Conservation (phyloP, 805 yeast genomes). For the Candida golubevii region DNA sequence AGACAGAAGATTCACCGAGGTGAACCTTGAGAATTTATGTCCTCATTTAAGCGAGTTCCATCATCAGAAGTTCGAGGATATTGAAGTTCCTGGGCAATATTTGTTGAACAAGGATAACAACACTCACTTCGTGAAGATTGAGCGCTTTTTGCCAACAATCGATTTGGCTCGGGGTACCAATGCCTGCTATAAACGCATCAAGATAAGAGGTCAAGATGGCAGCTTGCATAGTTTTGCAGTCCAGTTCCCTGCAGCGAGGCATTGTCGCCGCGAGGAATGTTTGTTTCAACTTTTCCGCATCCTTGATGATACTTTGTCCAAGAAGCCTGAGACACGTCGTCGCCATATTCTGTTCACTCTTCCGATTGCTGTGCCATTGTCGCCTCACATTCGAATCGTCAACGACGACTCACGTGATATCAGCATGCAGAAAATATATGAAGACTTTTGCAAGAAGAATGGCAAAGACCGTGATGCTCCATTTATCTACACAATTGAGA, state of each 20-base stretch:
- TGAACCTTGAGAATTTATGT: slow-evolving; percentile 83
- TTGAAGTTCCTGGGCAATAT: slow-evolving; percentile 97
- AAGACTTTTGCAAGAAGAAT: slow-evolving; percentile 71
- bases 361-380: slow-evolving; percentile 89
- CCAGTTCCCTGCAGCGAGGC: slow-evolving; percentile 97
- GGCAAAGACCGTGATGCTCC: slow-evolving; percentile 86
- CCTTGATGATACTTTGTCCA: slow-evolving; percentile 73
- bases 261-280: slow-evolving; percentile 93
- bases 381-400: slow-evolving; percentile 89
- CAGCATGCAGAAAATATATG: slow-evolving; percentile 80
- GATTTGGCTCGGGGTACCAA: slow-evolving; percentile 87
- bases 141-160: slow-evolving; percentile 83
- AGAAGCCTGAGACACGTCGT: slow-evolving; percentile 83
- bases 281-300: slow-evolving; percentile 88
- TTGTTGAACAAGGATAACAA: slow-evolving; percentile 83
- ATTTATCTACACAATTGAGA: slow-evolving; percentile 76
- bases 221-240: slow-evolving; percentile 88
- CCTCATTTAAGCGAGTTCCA: slow-evolving; percentile 97
- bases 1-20: slow-evolving; percentile 75
- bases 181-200: slow-evolving; percentile 83
- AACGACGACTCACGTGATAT: slow-evolving; percentile 75
- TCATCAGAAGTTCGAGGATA: slow-evolving; percentile 96
- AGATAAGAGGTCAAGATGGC: slow-evolving; percentile 92
- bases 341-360: slow-evolving; percentile 80
- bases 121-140: slow-evolving; percentile 88